These are phyloP conservation scores for Penicillium flavigenum DNA, from an alignment of 495 filamentous ascomycete genomes.

Conservation along the genomic window DNA sequence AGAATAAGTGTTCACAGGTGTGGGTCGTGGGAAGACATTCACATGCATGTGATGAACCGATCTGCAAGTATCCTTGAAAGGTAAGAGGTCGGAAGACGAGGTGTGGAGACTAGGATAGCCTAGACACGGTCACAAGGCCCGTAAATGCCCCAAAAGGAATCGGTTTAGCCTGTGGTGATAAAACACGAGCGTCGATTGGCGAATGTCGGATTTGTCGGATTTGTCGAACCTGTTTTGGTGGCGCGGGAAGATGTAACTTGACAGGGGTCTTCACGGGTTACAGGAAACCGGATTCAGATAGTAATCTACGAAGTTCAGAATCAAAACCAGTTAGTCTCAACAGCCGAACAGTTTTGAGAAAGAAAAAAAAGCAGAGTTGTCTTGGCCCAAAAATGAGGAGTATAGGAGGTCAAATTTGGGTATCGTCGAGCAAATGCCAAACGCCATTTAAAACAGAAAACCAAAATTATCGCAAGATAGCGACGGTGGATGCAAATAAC, in stretches of 20 bases:
- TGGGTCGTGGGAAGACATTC: background rate
- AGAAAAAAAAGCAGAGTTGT: conserved; percentile 7
- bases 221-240: conserved; percentile 20
- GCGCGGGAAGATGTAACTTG: conserved; percentile 26
- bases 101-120: conserved; percentile 18
- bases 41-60: background rate
- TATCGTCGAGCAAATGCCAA: conserved; percentile 27
- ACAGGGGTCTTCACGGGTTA: conserved; percentile 43
- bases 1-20: background rate
- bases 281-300: conserved; percentile 74
- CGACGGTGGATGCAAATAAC: conserved; percentile 37
- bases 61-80: conserved; percentile 3
- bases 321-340: conserved; percentile 43
- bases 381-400: conserved; percentile 14
- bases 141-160: conserved; percentile 6
- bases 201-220: conserved; percentile 9
- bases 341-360: conserved; percentile 23
- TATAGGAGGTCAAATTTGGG: conserved; percentile 32
- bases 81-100: conserved; percentile 1
- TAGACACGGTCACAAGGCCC: conserved; percentile 20
- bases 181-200: conserved; percentile 23
- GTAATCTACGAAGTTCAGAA: conserved; percentile 54
- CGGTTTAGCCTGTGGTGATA: conserved; percentile 11
- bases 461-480: conserved; percentile 36
- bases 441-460: conserved; percentile 23